Evolutionary conservation across 2,329 filamentous ascomycete species (phyloP), one percentile per base, ranked within the genome.

Genomic region (Aspergillus fischeri): DNA sequence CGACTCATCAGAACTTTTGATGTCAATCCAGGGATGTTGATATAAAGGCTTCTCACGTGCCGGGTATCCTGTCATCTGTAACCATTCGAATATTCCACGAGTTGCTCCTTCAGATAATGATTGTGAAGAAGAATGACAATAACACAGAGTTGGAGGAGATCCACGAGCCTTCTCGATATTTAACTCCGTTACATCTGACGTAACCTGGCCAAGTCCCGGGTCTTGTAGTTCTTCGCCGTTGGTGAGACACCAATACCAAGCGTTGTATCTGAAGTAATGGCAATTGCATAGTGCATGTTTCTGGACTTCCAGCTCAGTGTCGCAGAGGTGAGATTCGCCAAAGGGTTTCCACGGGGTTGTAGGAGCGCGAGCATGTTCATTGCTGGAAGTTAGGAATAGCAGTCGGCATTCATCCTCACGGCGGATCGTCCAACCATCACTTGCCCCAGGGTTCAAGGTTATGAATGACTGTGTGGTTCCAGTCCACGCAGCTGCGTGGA

Each of bases 381-480:
- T 59, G 17, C 21, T 49, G 7, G 56, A 55, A 9, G 57, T 61
- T 9, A 67, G 61, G 44, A 63, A 67, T n/a, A 65, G 41, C 2
- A 65, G 49, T 1, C 63, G 63, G 24, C 63, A 65, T 58, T 69
- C 62, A 20, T 66, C 65, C 32, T 64, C 65, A 20, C 58, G 56
- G 17, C 42, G 44, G 56, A 62, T 62, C 3, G 4, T 54, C 41
- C 56, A 49, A 21, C 49, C 50, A 47, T 56, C n/a, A 47, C 9
- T 59, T 2, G 2, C 17, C 0, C 53, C 53, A 3, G 54, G 25
- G 17, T 53, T 20, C 4, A 27, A 54, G 7, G 59, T 67, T 21
- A 69, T 35, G 42, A 68, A 66, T 4, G 61, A 55, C 24, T 65
- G 55, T 29, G 42, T 28, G 24, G 53, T 62, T 28, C 28, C 49